Conservation (phyloP, 192 early-diverging fungal species). For the Coemansia sp. region DNA sequence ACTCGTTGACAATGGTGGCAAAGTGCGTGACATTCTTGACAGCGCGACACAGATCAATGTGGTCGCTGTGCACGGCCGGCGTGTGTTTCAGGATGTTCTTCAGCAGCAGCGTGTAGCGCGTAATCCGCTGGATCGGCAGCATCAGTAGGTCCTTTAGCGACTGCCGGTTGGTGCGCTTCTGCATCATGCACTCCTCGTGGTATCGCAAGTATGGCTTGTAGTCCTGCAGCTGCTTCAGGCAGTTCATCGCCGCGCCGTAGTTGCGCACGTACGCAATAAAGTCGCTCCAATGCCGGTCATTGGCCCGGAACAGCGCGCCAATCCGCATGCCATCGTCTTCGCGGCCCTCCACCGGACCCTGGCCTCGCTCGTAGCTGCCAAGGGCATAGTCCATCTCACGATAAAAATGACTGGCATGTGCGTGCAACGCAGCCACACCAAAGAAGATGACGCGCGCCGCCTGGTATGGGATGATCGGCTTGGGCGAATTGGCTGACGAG, state of each 20-base stretch:
- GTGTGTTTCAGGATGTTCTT: constrained; percentile 49
- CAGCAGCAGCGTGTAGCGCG: constrained; percentile 49
- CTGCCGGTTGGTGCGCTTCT: constrained; percentile 50
- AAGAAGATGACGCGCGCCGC: constrained; percentile 39
- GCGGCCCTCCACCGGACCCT: neutral
- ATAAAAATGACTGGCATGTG: constrained; percentile 47
- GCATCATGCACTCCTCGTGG: constrained; percentile 47
- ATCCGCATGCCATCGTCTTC: constrained; percentile 46
- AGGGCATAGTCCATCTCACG: constrained; percentile 49
- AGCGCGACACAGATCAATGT: constrained; percentile 46
- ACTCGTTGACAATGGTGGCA: constrained; percentile 49
- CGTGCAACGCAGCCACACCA: constrained; percentile 42
- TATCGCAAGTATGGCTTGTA: constrained; percentile 47
- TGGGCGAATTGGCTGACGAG: constrained; percentile 46
- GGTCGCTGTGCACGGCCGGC: constrained; percentile 44
- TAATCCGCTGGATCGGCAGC: constrained; percentile 51
- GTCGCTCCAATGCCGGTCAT: constrained; percentile 42
- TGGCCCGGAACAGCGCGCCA: constrained; percentile 41
- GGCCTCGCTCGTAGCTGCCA: constrained; percentile 39
- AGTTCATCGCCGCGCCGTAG: constrained; percentile 44
- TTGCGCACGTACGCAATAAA: constrained; percentile 49
- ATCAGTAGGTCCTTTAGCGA: constrained; percentile 48
- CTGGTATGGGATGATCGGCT: constrained; percentile 52
- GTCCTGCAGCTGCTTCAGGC: constrained; percentile 47
- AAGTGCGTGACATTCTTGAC: constrained; percentile 48